phyloP scores from a whole-genome alignment of 805 yeast species.

The Monosporozyma aquatica region DNA sequence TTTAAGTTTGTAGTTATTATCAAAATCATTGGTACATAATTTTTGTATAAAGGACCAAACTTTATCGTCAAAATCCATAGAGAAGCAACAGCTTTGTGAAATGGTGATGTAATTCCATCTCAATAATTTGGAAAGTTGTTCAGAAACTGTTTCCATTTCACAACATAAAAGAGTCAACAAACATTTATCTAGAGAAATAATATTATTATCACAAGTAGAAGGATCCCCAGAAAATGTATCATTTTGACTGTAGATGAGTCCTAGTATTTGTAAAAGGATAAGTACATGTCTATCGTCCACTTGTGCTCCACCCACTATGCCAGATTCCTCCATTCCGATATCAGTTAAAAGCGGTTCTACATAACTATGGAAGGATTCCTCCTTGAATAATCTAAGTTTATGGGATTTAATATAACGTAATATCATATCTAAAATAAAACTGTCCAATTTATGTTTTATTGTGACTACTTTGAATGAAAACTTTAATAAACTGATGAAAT shows the following conservation, averaged over 20 bases:
- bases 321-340: background rate
- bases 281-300: constrained; percentile 3
- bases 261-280: constrained; percentile 32
- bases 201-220: too few species aligned
- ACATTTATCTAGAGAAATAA: constrained; percentile 10
- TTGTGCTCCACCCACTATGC: constrained; percentile 2
- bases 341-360: constrained; percentile 5
- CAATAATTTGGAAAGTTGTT: constrained; percentile 21
- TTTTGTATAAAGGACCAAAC: constrained; percentile 41
- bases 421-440: constrained; percentile 10
- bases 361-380: constrained; percentile 3
- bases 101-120: constrained; percentile 47
- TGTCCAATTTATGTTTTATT: constrained; percentile 9
- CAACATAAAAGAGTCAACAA: constrained; percentile 16
- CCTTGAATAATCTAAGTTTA: constrained; percentile 9
- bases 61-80: constrained; percentile 19
- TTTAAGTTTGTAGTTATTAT: constrained; percentile 28
- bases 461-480: constrained; percentile 8
- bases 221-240: constrained; percentile 4
- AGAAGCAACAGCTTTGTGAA: constrained; percentile 11
- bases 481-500: too few species aligned
- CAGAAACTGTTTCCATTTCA: constrained; percentile 13
- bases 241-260: constrained; percentile 28
- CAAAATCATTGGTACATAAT: constrained; percentile 26
- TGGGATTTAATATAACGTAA: constrained; percentile 4